Conservation (phyloP, 2,329 filamentous ascomycete genomes). For the Paecilomyces formosus region DNA sequence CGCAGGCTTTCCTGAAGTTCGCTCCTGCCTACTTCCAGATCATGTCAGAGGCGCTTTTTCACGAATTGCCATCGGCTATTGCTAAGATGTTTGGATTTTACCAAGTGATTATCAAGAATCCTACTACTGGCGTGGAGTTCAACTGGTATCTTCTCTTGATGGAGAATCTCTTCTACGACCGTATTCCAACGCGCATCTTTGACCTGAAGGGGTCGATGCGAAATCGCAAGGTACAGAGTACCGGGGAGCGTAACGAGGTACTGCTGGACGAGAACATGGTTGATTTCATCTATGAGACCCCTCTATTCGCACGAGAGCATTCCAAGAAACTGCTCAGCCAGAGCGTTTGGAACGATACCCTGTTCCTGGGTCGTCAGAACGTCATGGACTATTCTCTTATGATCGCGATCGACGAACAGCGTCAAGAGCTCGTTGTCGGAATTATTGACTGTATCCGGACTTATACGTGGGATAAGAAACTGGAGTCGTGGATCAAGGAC, state of each 20-base stretch:
- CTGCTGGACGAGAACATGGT: conserved; percentile 98
- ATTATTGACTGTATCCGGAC: conserved; percentile 98
- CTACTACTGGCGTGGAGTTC: conserved; percentile 81
- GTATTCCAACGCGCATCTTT: conserved; percentile 80
- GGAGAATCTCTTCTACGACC: conserved; percentile 97
- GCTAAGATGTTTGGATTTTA: conserved; percentile 99
- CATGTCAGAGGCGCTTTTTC: conserved; percentile 93
- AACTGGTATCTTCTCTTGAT: conserved; percentile 92
- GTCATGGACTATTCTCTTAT: conserved; percentile 99
- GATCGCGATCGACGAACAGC: conserved; percentile 89
- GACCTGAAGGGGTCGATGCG: conserved; percentile 98
- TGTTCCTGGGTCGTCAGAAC: conserved; percentile 89
- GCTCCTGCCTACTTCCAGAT: conserved; percentile 96
- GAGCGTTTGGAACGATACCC: conserved; percentile 94
- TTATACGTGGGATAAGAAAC: conserved; percentile 98
- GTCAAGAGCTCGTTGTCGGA: conserved; percentile 87
- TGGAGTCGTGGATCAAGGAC: conserved; percentile 99
- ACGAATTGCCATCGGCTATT: conserved; percentile 90
- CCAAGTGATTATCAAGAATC: conserved; percentile 95
- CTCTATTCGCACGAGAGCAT: conserved; percentile 89
- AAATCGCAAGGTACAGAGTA: conserved; percentile 93
- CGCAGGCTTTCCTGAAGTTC: conserved; percentile 87
- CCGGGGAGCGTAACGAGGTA: conserved; percentile 92
- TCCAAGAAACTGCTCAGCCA: conserved; percentile 87
- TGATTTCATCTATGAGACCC: conserved; percentile 96